Percentiles rank a stretch among this genome's conserved stretches.
Conservation (phyloP, 345 rosid genomes). For the Gossypium longicalyx region DNA sequence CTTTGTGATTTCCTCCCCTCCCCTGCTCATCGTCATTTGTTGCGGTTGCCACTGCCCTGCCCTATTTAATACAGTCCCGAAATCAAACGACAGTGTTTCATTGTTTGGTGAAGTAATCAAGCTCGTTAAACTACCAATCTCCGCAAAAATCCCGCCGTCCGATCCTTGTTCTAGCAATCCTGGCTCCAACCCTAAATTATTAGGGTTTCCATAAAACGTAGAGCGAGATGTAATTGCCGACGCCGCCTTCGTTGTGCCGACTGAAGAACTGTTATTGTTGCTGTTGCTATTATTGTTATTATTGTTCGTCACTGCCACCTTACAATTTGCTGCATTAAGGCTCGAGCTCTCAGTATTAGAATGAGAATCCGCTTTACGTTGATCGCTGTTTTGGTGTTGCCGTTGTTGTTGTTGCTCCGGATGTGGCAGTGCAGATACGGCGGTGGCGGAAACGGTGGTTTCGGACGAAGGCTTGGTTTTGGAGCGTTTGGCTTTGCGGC, state of each 20-base stretch:
- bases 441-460: background rate
- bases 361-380: conserved; percentile 39
- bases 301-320: conserved; percentile 17
- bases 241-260: conserved; percentile 30
- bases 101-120: conserved; percentile 42
- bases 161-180: conserved; percentile 51
- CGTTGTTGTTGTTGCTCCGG: conserved; percentile 7
- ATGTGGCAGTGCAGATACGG: background rate
- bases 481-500: conserved; percentile 68
- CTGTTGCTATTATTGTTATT: background rate
- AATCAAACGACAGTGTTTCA: conserved; percentile 49
- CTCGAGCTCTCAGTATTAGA: conserved; percentile 81
- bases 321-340: conserved; percentile 51
- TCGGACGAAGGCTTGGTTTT: conserved; percentile 38
- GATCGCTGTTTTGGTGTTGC: conserved; percentile 11
- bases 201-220: conserved; percentile 20
- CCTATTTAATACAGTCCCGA: conserved; percentile 31
- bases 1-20: conserved; percentile 28
- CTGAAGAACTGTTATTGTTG: background rate
- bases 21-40: conserved; percentile 20
- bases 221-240: conserved; percentile 44
- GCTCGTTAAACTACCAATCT: conserved; percentile 54
- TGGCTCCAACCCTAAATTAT: conserved; percentile 39
- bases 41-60: conserved; percentile 28
- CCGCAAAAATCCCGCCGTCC: conserved; percentile 64